Conservation (phyloP, 2,329 filamentous ascomycete species). For the Fusarium drepaniforme region DNA sequence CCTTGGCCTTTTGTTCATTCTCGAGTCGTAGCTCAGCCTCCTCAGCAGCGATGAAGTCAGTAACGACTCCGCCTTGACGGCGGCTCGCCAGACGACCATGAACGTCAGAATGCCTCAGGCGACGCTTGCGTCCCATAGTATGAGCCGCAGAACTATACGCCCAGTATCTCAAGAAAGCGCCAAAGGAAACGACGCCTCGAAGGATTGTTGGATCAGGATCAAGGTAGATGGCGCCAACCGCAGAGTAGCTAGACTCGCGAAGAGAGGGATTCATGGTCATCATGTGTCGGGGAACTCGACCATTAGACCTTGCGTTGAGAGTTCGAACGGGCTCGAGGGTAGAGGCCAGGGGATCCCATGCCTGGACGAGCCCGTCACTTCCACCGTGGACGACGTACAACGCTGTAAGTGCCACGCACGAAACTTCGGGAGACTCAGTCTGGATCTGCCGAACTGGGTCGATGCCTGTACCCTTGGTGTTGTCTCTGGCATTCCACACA, state of each 20-base stretch:
- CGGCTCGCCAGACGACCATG: constrained; percentile 64
- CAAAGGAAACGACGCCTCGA: constrained; percentile 88
- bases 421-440: constrained; percentile 90
- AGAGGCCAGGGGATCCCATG: constrained; percentile 95
- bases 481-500: constrained; percentile 86
- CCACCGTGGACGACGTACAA: constrained; percentile 93
- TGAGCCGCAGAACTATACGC: constrained; percentile 88
- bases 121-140: constrained; percentile 82
- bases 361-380: constrained; percentile 93
- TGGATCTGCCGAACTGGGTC: constrained; percentile 84
- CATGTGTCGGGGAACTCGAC: constrained; percentile 82
- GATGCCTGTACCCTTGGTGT: constrained; percentile 60
- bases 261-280: constrained; percentile 66
- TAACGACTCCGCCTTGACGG: constrained; percentile 75
- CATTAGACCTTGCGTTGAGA: constrained; percentile 86
- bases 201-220: constrained; percentile 90
- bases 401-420: constrained; percentile 84
- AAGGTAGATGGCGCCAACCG: constrained; percentile 85
- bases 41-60: constrained; percentile 89
- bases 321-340: constrained; percentile 83
- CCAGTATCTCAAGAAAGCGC: constrained; percentile 92
- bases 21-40: constrained; percentile 83
- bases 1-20: constrained; percentile 73
- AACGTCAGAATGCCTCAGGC: constrained; percentile 74
- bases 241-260: constrained; percentile 80